Base-by-base conservation (phyloP, 352 stramenopile genomes). In the Phytophthora pinifolia region DNA sequence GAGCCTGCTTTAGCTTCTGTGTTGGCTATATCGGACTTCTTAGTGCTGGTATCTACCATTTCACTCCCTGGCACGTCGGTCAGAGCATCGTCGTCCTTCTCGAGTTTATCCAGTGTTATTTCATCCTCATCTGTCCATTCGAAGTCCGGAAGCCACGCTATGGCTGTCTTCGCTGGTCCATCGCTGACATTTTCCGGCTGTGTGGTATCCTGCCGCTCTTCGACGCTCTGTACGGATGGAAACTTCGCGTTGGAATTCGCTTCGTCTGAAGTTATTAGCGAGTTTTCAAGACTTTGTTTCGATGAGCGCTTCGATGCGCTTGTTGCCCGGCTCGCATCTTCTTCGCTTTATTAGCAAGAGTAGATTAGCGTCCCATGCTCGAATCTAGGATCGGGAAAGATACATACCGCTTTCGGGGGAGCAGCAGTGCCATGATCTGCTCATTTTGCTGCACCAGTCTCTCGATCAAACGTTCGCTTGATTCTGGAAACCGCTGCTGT, bases 51-150 rank as follows among this genome's bases (percentile, higher is more conserved):
- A 12, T 47, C 18, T 6, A 43, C 15, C 9, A n/a, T 1, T 14
- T 53, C 44, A 43, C 39, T 54, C 18, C 31, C 20, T 54, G 33
- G 6, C 37, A 35, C 20, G 9, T 43, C 43, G 13, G n/a, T 14
- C 38, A 54, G 31, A 9, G 56, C 20, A 22, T 43, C 17, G 20
- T 37, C 20, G 14, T 31, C 41, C 3, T 67, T 62, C 17, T 80
- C 65, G 15, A 83, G 37, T 29, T 67, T 63, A 25, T 64, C 34
- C 2, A 83, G 50, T 34, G 65, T 58, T 46, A 73, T 29, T 63
- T 88, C 77, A 43, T 83, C 72, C 46, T 81, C 62, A 18, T 82
- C 70, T 4, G 70, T 88, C 77, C 77, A 88, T 22, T 72, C 55
- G 42, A 88, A 43, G 33, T 81, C 63, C 9, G 73, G 78, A 8